Evolutionary conservation across 179 eudicot genomes (phyloP).

Genomic region (Actinidia chinensis): DNA sequence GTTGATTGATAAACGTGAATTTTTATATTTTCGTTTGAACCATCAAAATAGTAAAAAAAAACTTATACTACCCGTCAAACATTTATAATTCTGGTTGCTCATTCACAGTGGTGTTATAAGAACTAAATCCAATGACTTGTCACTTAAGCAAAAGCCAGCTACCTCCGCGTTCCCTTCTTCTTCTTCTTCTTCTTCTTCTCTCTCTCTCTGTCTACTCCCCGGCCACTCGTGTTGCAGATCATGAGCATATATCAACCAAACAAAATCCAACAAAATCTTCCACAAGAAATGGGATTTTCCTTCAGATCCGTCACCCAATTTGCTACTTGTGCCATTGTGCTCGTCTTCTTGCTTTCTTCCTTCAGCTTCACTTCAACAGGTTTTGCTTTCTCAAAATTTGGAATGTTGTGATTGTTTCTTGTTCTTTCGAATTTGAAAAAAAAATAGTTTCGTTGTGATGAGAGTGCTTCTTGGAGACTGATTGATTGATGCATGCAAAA

Average conservation of each 20-base stretch:
- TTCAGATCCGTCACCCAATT: slow-evolving; percentile 31
- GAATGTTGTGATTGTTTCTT: neutral
- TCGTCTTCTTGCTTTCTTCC: slow-evolving; percentile 37
- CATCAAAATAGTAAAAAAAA: no score
- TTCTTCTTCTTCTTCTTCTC: neutral
- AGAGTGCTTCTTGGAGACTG: neutral
- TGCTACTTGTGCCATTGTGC: slow-evolving; percentile 22
- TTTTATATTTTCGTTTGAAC: no score
- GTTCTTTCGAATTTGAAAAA: neutral
- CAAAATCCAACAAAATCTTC: slow-evolving; percentile 10
- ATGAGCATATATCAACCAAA: slow-evolving; percentile 16
- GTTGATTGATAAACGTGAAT: no score
- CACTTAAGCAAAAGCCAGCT: neutral
- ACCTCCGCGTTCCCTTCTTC: neutral
- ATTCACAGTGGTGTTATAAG: no score
- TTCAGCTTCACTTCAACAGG: slow-evolving; percentile 45
- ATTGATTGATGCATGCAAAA: neutral
- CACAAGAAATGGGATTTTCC: slow-evolving; percentile 31
- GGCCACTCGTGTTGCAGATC: slow-evolving; percentile 19
- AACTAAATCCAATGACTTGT: neutral
- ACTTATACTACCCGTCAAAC: no score
- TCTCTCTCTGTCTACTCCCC: slow-evolving; percentile 14
- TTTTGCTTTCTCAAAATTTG: neutral
- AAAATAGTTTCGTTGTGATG: no score
- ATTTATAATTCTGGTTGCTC: no score